phyloP scores from a whole-genome alignment of 2,329 filamentous ascomycete genomes.

The Alternaria longipes region DNA sequence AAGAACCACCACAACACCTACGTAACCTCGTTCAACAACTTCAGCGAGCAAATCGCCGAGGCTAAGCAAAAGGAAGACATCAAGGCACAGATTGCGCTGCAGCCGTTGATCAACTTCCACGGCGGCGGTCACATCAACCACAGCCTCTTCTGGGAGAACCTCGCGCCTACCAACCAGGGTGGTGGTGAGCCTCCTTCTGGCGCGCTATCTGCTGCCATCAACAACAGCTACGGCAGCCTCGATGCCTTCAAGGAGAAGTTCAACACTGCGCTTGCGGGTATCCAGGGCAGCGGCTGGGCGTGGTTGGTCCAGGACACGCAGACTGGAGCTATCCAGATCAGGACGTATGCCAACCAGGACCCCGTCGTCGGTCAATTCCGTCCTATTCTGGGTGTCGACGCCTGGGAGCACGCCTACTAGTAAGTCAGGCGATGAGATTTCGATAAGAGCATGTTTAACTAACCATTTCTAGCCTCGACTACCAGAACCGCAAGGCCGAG shows the following conservation, averaged over 20 bases:
- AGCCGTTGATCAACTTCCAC: slow-evolving; percentile 71
- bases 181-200: slow-evolving; percentile 71
- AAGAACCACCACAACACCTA: slow-evolving; percentile 95
- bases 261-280: slow-evolving; percentile 69
- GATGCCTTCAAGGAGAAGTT: slow-evolving; percentile 70
- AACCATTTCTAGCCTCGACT: slow-evolving; percentile 68
- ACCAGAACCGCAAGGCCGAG: slow-evolving; percentile 96
- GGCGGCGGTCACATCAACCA: slow-evolving; percentile 74
- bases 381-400: slow-evolving; percentile 88
- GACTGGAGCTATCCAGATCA: slow-evolving; percentile 68
- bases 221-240: slow-evolving; percentile 66
- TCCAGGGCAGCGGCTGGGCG: slow-evolving; percentile 72
- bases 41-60: slow-evolving; percentile 73
- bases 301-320: slow-evolving; percentile 70
- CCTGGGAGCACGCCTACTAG: slow-evolving; percentile 78
- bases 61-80: slow-evolving; percentile 65
- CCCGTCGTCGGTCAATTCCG: slow-evolving; percentile 83
- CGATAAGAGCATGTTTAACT: neutral
- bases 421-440: neutral
- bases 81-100: slow-evolving; percentile 62
- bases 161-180: slow-evolving; percentile 72
- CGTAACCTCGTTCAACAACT: slow-evolving; percentile 86
- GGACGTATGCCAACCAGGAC: slow-evolving; percentile 86
- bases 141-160: slow-evolving; percentile 74
- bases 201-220: slow-evolving; percentile 65